Base-by-base conservation (phyloP, 768 basidiomycete genomes). In the Erythrobasidium yunnanense region DNA sequence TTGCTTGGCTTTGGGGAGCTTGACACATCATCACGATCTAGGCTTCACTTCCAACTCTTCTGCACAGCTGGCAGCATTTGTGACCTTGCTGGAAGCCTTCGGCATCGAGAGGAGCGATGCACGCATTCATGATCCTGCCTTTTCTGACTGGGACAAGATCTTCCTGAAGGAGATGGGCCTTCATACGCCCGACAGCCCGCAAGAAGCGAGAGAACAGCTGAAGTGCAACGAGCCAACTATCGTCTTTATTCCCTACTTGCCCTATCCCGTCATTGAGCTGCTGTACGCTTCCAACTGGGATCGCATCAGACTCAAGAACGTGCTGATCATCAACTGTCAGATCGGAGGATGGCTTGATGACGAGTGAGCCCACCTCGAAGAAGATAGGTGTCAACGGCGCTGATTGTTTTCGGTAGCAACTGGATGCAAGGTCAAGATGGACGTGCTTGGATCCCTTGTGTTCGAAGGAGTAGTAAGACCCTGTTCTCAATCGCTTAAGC, bases 321-420 rank as follows among this genome's bases (percentile, higher is more conserved):
- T 51, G 2, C 13, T 63, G 2, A 27, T 63, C 2, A 17, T 63
- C 15, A 38, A 29, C 11, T 32, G n/a, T 15, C 30, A 30, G 27
- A n/a, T 63, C 18, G 32, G 33, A 32, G 60, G 60, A 8, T 63
- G 60, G 60, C 60, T 63, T 25, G 46, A 63, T 23, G 49, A 63
- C 52, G 32, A 49, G 60, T 63, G 42, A 35, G 60, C 25, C 32
- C 22, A 13, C 47, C 42, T 47, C 18, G 11, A 11, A n/a, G 38
- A 11, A 11, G 38, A 42, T n/a, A n/a, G 38, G 11, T 11, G 38
- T n/a, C 38, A n/a, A n/a, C n/a, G n/a, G n/a, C n/a, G n/a, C n/a
- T n/a, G n/a, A n/a, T n/a, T n/a, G n/a, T n/a, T n/a, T n/a, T 42
- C n/a, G 11, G 11, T n/a, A 42, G 38, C 38, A 11, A 11, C 38